Base-by-base conservation (phyloP, 495 filamentous ascomycete species). In the Penicillium crystallinum region DNA sequence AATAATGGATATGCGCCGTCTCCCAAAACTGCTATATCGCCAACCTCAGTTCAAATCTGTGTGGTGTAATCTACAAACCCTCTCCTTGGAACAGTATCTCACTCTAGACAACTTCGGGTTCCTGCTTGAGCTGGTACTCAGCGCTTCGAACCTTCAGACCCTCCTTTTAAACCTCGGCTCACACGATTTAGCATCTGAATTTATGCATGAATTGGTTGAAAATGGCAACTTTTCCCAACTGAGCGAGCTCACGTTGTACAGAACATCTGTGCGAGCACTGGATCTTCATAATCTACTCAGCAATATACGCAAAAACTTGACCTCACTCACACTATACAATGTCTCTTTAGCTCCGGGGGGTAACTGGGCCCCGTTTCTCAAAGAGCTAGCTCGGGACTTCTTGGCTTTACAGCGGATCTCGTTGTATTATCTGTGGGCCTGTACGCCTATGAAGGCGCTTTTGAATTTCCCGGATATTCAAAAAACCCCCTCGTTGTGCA, bases 1-100 rank as follows among this genome's bases (percentile, higher is more conserved):
- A n/a, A 53, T 66, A 14, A 67, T 67, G 61, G 64, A 67, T 45
- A 67, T 67, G 64, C 61, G 64, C 3, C 61, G 64, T 2, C 27
- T 67, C 7, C 64, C 64, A 10, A 67, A 67, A n/a, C 38, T 63
- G 4, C 31, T 64, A 7, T 62, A 64, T 41, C 61, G 58, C n/a
- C 61, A 66, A 29, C 63, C 63, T 0, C 21, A 57, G 55, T 66
- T 66, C 9, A 53, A 55, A 17, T 11, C 37, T 18, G 58, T 54
- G 9, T 66, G 63, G 63, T 44, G 48, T 8, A 65, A 63, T 55
- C 15, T 67, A 25, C 37, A 59, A 25, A 66, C 58, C 35, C 40
- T 66, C 17, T 64, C 57, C 4, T 30, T 67, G 25, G 61, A 67
- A 25, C 64, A 65, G 34, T 65, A 60, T 25, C 52, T 67, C 10